Conservation (phyloP, 805 yeast genomes). For the Saturnispora quitensis region DNA sequence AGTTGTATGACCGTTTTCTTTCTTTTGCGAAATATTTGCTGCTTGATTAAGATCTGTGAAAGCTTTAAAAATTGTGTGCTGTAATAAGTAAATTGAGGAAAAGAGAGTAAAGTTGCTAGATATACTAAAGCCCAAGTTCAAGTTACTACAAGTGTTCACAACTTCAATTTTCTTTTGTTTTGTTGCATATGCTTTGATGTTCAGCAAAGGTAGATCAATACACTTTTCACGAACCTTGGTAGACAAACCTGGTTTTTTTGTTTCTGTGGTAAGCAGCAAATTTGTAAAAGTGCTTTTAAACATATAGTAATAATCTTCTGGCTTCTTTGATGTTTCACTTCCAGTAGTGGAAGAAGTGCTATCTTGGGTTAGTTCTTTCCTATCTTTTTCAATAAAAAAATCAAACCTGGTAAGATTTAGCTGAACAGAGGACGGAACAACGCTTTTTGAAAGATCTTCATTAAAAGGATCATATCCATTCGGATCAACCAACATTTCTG, state of each 20-base stretch:
- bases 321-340: constrained; percentile 3
- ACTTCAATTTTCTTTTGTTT: constrained; percentile 7
- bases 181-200: constrained; percentile 6
- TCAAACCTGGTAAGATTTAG: not conserved
- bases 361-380: not conserved
- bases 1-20: not conserved
- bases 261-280: constrained; percentile 1
- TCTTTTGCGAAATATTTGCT: not conserved
- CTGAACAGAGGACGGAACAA: constrained; percentile 6
- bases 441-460: not conserved
- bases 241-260: not conserved
- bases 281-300: not conserved
- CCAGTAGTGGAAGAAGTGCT: not conserved
- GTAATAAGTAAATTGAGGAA: constrained; percentile 37
- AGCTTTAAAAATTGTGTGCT: constrained; percentile 26
- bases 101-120: constrained; percentile 37
- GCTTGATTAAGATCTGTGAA: not conserved
- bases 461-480: not conserved
- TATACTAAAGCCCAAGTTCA: constrained; percentile 24
- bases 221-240: not conserved
- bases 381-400: not conserved
- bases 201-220: constrained; percentile 7
- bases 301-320: constrained; percentile 12
- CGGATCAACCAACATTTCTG: constrained; percentile 9
- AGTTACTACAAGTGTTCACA: not conserved